Conservation (phyloP, 352 stramenopile species). For the Phytophthora quininea region DNA sequence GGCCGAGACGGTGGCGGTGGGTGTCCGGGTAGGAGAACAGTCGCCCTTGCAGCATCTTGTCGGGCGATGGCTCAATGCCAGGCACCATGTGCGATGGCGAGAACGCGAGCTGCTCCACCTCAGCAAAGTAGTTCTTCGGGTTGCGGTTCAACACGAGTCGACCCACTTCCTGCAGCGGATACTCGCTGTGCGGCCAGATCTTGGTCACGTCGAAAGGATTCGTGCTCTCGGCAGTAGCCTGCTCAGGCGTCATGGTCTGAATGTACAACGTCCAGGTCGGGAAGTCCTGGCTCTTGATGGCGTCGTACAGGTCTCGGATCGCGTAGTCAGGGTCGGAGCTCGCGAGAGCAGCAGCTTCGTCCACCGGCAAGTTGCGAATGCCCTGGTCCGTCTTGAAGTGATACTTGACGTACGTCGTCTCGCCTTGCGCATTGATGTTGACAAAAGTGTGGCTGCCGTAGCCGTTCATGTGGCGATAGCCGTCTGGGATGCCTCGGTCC, state of each 20-base stretch:
- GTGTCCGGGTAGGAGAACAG: conserved; percentile 88
- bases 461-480: conserved; percentile 87
- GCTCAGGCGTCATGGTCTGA: conserved; percentile 83
- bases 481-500: conserved; percentile 84
- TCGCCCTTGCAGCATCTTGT: conserved; percentile 86
- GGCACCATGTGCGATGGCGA: conserved; percentile 84
- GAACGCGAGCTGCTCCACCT: conserved; percentile 91
- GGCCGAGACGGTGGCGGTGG: conserved; percentile 79
- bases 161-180: conserved; percentile 79
- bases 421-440: conserved; percentile 70
- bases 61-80: conserved; percentile 72
- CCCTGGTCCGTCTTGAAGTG: conserved; percentile 89
- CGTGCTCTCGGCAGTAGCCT: conserved; percentile 58
- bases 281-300: conserved; percentile 72
- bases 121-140: conserved; percentile 90
- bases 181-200: conserved; percentile 83
- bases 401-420: conserved; percentile 87
- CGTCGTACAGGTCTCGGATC: conserved; percentile 87
- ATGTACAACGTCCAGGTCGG: conserved; percentile 86
- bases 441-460: conserved; percentile 91
- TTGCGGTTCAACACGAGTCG: conserved; percentile 87
- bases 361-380: conserved; percentile 77
- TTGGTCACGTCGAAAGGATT: conserved; percentile 93
- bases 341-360: conserved; percentile 59
- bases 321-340: conserved; percentile 80